phyloP scores from a whole-genome alignment of 495 filamentous ascomycete species.

The Penicillium maclennaniae region DNA sequence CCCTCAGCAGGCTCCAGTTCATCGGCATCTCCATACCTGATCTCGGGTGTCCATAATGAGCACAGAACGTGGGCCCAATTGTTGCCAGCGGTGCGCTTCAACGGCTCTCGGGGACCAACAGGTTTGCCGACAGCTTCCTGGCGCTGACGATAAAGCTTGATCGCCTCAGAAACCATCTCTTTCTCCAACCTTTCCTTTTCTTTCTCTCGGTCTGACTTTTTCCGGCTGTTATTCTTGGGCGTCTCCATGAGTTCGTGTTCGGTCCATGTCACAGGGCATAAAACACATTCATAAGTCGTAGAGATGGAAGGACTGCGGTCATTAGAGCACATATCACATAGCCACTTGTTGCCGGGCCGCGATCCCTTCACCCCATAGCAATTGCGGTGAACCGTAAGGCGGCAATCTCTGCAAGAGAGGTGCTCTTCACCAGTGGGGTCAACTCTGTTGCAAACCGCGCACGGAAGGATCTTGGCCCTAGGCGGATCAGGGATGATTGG shows the following conservation, averaged over 20 bases:
- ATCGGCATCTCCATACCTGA: slow-evolving; percentile 82
- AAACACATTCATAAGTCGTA: slow-evolving; percentile 84
- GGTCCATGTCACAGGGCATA: slow-evolving; percentile 73
- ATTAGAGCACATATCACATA: slow-evolving; percentile 93
- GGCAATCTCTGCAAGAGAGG: slow-evolving; percentile 77
- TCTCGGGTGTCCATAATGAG: slow-evolving; percentile 84
- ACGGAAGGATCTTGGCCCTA: slow-evolving; percentile 72
- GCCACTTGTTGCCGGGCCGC: slow-evolving; percentile 75
- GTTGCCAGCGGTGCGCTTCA: slow-evolving; percentile 89
- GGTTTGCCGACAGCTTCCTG: slow-evolving; percentile 81
- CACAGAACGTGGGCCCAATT: slow-evolving; percentile 98
- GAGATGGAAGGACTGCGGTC: slow-evolving; percentile 84
- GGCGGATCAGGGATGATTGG: slow-evolving; percentile 68
- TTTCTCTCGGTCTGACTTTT: slow-evolving; percentile 87
- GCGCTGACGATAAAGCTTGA: slow-evolving; percentile 72
- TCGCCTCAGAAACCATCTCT: slow-evolving; percentile 68
- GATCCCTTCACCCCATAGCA: slow-evolving; percentile 82
- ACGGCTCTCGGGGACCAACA: slow-evolving; percentile 76
- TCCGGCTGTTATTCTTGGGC: slow-evolving; percentile 79
- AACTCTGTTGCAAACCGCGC: slow-evolving; percentile 75
- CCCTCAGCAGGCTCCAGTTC: slow-evolving; percentile 82
- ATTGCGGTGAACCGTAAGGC: slow-evolving; percentile 85
- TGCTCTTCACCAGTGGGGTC: slow-evolving; percentile 69
- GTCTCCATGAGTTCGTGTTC: slow-evolving; percentile 81
- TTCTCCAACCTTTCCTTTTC: slow-evolving; percentile 84